Base-by-base conservation (phyloP, 2,329 filamentous ascomycete genomes). In the Drechslera avenae region DNA sequence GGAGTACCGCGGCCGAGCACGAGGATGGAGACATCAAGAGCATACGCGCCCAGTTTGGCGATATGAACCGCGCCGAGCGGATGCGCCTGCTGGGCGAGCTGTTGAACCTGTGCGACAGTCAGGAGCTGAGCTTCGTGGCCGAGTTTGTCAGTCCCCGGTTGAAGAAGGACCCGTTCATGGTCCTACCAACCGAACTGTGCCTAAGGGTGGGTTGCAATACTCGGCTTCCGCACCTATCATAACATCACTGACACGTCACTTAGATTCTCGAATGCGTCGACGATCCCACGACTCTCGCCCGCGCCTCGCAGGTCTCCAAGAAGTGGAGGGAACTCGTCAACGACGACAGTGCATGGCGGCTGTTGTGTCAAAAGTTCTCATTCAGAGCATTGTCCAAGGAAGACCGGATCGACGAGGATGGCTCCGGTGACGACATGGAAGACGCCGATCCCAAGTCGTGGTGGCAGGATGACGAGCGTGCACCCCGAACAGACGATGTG, bases 331-430 rank as follows among this genome's bases (percentile, higher is more conserved):
- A 97, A 73, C 81, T 99, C 6, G 81, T 99, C 41, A 93, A 89
- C 69, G 94, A 99, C 73, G 94, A 99, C 73, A 92, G 97, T 76
- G 96, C 94, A 1, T 99, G 94, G 94, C 97, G 96, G 78, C 91
- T 94, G 55, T 82, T 99, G 16, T 97, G 93, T 72, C 91, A 95
- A 59, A 97, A 96, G 75, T 93, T 96, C 73, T 91, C 94, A 55
- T 99, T 96, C 73, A 85, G 83, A 40, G 75, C 80, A 43, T 71
- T 82, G 42, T 80, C 81, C 75, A 73, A 80, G 57, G 75, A 78
- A 46, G 69, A 73, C 34, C 52, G 59, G n/a, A 66, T 51, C 50
- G 61, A 68, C 33, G 60, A 63, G 30, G 56, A 63, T 41, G 63
- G 68, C 39, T 52, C 57, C 13, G 56, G 39, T 23, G 67, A 70